Evolutionary conservation across 306 rosid genomes (phyloP).

Genomic region (Trifolium subterraneum): DNA sequence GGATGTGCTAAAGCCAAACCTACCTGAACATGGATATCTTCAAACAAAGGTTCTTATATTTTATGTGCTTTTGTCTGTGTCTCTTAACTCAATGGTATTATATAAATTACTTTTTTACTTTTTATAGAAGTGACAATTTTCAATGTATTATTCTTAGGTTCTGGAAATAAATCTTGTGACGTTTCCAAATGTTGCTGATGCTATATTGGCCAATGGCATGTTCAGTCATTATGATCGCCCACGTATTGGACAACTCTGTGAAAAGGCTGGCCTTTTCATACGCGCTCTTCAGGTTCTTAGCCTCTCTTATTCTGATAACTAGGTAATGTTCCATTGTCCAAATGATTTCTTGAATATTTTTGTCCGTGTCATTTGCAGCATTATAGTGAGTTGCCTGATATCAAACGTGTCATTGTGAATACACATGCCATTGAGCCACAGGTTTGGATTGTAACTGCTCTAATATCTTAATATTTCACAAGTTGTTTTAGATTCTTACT

Average conservation of each 20-base stretch:
- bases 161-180: slow-evolving; percentile 95
- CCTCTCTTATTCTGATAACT: slow-evolving; percentile 30
- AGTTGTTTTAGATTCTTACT: slow-evolving; percentile 32
- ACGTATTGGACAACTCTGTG: slow-evolving; percentile 91
- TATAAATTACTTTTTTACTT: neutral
- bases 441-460: slow-evolving; percentile 55
- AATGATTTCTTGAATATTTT: slow-evolving; percentile 19
- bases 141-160: slow-evolving; percentile 57
- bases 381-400: slow-evolving; percentile 83
- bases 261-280: slow-evolving; percentile 89
- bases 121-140: slow-evolving; percentile 22
- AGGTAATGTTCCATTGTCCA: slow-evolving; percentile 17
- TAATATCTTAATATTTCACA: slow-evolving; percentile 11
- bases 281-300: slow-evolving; percentile 83
- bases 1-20: slow-evolving; percentile 94
- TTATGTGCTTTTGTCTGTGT: neutral
- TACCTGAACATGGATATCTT: slow-evolving; percentile 86
- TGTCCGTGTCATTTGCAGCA: slow-evolving; percentile 61
- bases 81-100: neutral
- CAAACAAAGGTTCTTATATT: slow-evolving; percentile 75
- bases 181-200: slow-evolving; percentile 97
- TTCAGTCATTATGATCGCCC: slow-evolving; percentile 96
- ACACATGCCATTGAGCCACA: slow-evolving; percentile 97
- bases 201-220: slow-evolving; percentile 97
- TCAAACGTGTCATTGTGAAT: slow-evolving; percentile 84